These are phyloP conservation scores for Datisca glomerata DNA, from an alignment of 306 rosid species.

Conservation along the genomic window DNA sequence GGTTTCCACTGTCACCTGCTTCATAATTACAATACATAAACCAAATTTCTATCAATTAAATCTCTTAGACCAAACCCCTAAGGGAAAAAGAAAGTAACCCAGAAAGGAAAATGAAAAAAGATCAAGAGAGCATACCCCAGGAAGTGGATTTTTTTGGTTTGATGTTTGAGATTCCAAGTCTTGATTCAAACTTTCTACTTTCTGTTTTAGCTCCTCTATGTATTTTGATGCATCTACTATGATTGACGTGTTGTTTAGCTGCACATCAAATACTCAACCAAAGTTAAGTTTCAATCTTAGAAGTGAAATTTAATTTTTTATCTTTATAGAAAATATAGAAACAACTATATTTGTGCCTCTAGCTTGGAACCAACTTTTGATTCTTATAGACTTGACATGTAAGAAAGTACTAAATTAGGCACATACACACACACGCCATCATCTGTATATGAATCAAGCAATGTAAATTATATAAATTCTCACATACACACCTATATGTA, in stretches of 20 bases:
- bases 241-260: slow-evolving; percentile 67
- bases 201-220: slow-evolving; percentile 70
- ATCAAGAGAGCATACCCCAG: slow-evolving; percentile 37
- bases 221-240: slow-evolving; percentile 84
- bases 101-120: background rate
- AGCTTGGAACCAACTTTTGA: too few species aligned
- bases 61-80: too few species aligned
- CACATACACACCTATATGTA: too few species aligned
- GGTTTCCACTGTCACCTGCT: slow-evolving; percentile 83
- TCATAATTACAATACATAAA: slow-evolving; percentile 14
- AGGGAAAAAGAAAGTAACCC: background rate
- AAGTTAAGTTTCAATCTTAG: slow-evolving; percentile 4
- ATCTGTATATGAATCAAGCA: too few species aligned
- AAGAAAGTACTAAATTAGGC: too few species aligned
- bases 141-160: slow-evolving; percentile 34
- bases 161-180: slow-evolving; percentile 50
- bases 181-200: slow-evolving; percentile 70
- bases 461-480: too few species aligned
- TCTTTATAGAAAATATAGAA: too few species aligned
- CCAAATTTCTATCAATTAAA: background rate
- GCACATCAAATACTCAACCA: slow-evolving; percentile 15
- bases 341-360: too few species aligned
- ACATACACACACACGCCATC: too few species aligned
- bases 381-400: too few species aligned
- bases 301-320: too few species aligned